Percentiles rank a stretch among this genome's conserved stretches.
Conservation (phyloP, 1,284 basidiomycete species). For the Butyriboletus appendiculatus region DNA sequence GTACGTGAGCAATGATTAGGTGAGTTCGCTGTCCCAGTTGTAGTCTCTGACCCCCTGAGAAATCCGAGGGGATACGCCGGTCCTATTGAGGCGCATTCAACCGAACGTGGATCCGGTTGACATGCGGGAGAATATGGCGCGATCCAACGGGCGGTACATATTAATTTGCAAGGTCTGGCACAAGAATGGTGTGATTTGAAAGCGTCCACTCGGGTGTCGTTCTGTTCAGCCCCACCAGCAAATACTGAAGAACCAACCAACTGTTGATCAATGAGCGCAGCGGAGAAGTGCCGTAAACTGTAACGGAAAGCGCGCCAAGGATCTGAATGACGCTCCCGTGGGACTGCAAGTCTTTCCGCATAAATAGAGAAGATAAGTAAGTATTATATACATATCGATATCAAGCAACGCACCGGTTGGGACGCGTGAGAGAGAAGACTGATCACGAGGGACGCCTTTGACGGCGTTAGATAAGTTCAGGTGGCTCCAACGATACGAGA, state of each 20-base stretch:
- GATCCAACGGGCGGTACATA: neutral
- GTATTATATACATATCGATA: too few relatives aligned
- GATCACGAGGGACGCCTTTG: neutral
- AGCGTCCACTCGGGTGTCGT: neutral
- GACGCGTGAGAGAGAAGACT: neutral
- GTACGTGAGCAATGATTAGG: constrained; percentile 8
- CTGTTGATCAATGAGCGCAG: neutral
- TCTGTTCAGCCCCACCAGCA: neutral
- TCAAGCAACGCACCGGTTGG: neutral
- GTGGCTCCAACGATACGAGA: neutral
- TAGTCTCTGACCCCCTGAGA: constrained; percentile 15
- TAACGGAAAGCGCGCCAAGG: neutral
- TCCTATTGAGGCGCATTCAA: neutral
- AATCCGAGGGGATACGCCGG: constrained; percentile 22
- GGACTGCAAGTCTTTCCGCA: constrained; percentile 1
- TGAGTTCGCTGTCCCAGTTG: neutral
- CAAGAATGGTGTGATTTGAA: neutral
- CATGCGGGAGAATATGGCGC: neutral
- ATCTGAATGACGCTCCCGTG: too few relatives aligned
- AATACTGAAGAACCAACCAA: neutral
- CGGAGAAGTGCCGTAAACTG: constrained; percentile 1
- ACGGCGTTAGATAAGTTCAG: neutral
- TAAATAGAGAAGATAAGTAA: neutral
- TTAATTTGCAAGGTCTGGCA: neutral
- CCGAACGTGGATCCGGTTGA: neutral